Evolutionary conservation across 2,329 filamentous ascomycete genomes (phyloP).

Genomic region (Colletotrichum sansevieriae): DNA sequence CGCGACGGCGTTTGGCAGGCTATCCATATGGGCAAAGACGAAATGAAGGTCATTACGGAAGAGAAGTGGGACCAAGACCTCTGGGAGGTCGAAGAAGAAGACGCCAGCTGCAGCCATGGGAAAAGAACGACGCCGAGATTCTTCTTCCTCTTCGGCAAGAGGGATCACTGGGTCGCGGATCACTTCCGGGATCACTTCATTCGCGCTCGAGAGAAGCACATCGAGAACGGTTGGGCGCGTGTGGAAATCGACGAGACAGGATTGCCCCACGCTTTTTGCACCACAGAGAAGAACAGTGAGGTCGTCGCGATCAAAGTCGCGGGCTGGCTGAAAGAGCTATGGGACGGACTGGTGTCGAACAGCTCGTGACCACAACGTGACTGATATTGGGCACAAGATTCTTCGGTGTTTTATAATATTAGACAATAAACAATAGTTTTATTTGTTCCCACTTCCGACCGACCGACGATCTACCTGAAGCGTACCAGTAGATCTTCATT

Average conservation of each 20-base stretch:
- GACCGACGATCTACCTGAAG: too few species aligned
- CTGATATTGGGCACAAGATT: background rate
- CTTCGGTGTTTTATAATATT: background rate
- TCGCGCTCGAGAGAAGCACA: slow-evolving; percentile 52
- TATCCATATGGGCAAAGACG: slow-evolving; percentile 69
- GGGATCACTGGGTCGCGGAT: slow-evolving; percentile 74
- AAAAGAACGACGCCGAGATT: slow-evolving; percentile 59
- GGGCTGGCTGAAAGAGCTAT: slow-evolving; percentile 37
- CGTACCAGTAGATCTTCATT: too few species aligned
- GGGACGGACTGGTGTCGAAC: slow-evolving; percentile 8
- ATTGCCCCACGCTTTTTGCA: slow-evolving; percentile 73
- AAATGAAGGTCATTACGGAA: slow-evolving; percentile 70
- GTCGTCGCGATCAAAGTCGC: slow-evolving; percentile 32
- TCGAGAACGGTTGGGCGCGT: slow-evolving; percentile 55
- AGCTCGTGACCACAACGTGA: background rate
- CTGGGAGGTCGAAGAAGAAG: slow-evolving; percentile 59
- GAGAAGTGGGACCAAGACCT: slow-evolving; percentile 71
- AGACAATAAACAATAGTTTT: slow-evolving; percentile 29
- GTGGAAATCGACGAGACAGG: slow-evolving; percentile 68
- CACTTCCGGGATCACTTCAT: slow-evolving; percentile 70
- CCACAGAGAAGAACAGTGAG: slow-evolving; percentile 46
- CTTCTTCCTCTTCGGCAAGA: slow-evolving; percentile 70
- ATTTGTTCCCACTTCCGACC: background rate
- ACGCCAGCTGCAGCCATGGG: slow-evolving; percentile 28
- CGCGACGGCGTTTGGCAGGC: slow-evolving; percentile 71